Base-by-base conservation (phyloP, 1,284 basidiomycete species). In the Ceratobasidium sp. region DNA sequence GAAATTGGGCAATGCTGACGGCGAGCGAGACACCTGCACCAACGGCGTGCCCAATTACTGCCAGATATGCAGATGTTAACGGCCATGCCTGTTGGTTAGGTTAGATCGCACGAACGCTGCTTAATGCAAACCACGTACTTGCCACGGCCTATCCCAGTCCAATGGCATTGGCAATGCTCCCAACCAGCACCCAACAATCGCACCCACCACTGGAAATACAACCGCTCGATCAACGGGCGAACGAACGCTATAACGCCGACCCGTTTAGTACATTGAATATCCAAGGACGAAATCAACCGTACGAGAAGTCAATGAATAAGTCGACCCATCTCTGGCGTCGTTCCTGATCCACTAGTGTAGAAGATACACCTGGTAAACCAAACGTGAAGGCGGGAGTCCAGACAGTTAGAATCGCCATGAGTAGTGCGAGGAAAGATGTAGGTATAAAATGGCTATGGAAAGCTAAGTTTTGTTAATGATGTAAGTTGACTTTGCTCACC, bases 91-190 rank as follows among this genome's bases (percentile, higher is more conserved):
- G 72, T 63, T 39, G 61, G 78, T 60, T 49, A 77, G 26, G 56
- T 68, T 40, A 33, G 61, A n/a, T 42, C 44, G 44, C 42, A 15
- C 70, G 23, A 28, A 46, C 68, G 26, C 15, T 44, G 23, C 3
- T 9, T 68, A 23, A 53, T 49, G 68, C 33, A 33, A 33, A 33
- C 15, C 67, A 84, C 90, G 78, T 76, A 95, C 95, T 92, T 98
- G 97, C 96, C 96, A 98, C 12, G 96, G 95, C 68, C 95, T 89
- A 84, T 97, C 96, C 97, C 97, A 98, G 85, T 98, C 97, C 9
- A 98, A 90, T 0, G 95, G 93, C 75, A 96, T 91, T 0, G 95
- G 94, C 58, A 96, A 88, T 2, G 90, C 91, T 20, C 95, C 95
- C 7, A 90, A 63, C 96, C 95, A 97, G 55, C 90, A 89, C 6